Conservation (phyloP, 768 basidiomycete species). For the Neoboletus subvelutipes region DNA sequence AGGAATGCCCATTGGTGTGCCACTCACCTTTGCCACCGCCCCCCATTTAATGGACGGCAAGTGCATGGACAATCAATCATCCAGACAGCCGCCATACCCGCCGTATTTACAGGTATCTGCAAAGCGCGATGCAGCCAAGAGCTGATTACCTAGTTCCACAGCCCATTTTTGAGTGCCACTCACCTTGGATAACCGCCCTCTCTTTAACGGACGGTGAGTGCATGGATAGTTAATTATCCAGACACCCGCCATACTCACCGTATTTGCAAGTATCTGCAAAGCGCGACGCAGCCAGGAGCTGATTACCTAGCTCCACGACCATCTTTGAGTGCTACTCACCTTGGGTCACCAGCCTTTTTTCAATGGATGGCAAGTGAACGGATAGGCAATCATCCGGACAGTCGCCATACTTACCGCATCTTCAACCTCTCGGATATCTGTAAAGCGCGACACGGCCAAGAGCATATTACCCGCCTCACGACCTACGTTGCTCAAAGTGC, state of each 20-base stretch:
- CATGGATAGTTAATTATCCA: neutral
- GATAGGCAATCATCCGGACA: no score
- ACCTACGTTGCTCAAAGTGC: neutral
- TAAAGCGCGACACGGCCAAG: neutral
- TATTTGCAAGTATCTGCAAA: neutral
- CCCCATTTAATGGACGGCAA: neutral
- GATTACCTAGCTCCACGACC: no score
- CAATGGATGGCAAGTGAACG: no score
- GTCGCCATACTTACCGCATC: neutral
- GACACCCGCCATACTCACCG: neutral
- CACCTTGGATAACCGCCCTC: no score
- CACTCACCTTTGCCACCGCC: neutral
- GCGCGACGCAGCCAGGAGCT: neutral
- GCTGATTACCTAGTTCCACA: no score
- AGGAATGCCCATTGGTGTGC: neutral
- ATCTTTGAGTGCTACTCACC: neutral
- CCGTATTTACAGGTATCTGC: neutral
- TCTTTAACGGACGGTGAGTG: neutral
- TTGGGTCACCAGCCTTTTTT: neutral
- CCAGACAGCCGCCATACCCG: no score
- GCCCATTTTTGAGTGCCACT: neutral
- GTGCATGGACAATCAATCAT: neutral
- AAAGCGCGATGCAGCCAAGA: neutral
- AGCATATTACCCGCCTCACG: neutral
- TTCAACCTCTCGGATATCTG: neutral